These are phyloP conservation scores for Paulownia fortunei DNA, from an alignment of 257 asterid genomes.

Conservation along the genomic window DNA sequence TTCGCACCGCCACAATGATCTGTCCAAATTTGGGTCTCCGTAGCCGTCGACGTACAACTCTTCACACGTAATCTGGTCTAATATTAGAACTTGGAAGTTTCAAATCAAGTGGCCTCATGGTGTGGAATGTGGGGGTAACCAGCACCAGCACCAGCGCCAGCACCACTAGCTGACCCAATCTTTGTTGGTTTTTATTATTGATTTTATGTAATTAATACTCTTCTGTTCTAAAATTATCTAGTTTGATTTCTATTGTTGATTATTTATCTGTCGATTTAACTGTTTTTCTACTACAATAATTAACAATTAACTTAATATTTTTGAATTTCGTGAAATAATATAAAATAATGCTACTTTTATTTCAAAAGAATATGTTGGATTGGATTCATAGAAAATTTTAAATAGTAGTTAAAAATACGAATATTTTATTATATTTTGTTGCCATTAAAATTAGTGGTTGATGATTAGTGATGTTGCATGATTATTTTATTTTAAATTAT, in stretches of 20 bases:
- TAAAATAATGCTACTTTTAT: too few species aligned
- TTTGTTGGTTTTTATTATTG: not conserved
- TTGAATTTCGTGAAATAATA: not conserved
- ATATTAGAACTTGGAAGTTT: not conserved
- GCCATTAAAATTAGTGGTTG: not conserved
- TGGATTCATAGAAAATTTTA: too few species aligned
- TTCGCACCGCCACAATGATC: constrained; percentile 25
- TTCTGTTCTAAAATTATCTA: too few species aligned
- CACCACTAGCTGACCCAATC: not conserved
- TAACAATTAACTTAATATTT: too few species aligned
- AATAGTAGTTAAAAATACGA: not conserved
- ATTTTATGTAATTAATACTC: too few species aligned
- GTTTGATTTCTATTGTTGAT: too few species aligned
- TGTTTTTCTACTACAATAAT: too few species aligned
- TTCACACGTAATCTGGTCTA: not conserved
- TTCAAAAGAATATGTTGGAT: too few species aligned
- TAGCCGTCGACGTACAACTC: not conserved
- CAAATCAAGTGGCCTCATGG: not conserved
- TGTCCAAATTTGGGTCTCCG: constrained; percentile 2
- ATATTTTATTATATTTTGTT: too few species aligned
- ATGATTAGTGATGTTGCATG: not conserved
- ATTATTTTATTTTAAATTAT: too few species aligned
- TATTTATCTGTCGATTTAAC: too few species aligned
- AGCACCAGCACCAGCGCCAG: not conserved
- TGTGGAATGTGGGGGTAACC: not conserved